Base-by-base conservation (phyloP, 768 basidiomycete species). In the Tylopilus vinaceipallidus region DNA sequence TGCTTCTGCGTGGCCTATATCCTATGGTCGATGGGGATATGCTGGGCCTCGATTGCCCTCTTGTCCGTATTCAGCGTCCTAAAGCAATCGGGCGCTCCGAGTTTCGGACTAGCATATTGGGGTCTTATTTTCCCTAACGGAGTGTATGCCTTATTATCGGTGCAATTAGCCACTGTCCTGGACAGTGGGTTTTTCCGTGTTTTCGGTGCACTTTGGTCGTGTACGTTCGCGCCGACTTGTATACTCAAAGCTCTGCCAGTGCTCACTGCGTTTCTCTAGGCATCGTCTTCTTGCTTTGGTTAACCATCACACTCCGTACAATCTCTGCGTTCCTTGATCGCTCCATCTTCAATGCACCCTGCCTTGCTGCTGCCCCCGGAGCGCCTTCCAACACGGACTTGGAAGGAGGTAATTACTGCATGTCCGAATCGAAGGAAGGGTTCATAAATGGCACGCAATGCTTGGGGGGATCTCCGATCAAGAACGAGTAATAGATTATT, bases 81-180 rank as follows among this genome's bases (percentile, higher is more conserved):
- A 16, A 66, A 52, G 47, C 53, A 63, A 36, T 56, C 69, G n/a
- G 55, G 58, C n/a, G 49, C 12, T 14, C 60, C 79, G 6, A 68
- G 69, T 0, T 81, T 82, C 53, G 65, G 71, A 7, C 54, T 81
- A 49, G 69, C 71, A 0, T 80, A 76, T 58, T 82, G 80, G 80
- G 81, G 79, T 5, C 66, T 75, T 16, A 67, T 81, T 53, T 82
- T 82, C 70, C 80, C 80, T 20, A 79, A 75, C 60, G 80, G 72
- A 6, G 78, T 78, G 4, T 80, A 75, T 56, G 72, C 76, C 10
- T 52, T 81, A 13, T 67, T 79, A 22, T 75, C 75, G 1, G 72
- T 81, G 14, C 72, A 80, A 54, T 64, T 84, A 4, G 78, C 75
- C 1, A 60, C 45, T 22, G 73, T 78, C 16, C 64, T 83, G n/a